These are phyloP conservation scores for Aspergillus transmontanensis DNA, from an alignment of 2,329 filamentous ascomycete genomes.

Conservation along the genomic window DNA sequence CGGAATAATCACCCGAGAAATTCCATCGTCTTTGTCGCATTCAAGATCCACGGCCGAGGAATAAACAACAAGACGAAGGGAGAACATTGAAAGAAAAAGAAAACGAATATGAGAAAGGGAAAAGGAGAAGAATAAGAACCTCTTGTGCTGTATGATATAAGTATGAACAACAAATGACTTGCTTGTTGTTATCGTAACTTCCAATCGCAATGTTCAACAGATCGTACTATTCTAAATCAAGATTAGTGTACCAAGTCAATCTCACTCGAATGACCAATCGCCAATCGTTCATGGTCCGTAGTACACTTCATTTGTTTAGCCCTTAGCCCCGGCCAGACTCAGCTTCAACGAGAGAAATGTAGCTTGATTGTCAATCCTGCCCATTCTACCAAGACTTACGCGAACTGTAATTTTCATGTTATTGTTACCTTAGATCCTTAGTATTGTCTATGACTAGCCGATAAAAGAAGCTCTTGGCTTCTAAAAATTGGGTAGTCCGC, in stretches of 20 bases:
- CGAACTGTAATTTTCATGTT: neutral
- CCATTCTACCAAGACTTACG: neutral
- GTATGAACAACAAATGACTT: neutral
- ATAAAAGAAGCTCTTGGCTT: neutral
- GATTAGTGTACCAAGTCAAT: neutral
- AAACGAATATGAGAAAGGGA: neutral
- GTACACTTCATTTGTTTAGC: neutral
- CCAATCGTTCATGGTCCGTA: neutral
- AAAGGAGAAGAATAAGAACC: too few species aligned
- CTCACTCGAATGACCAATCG: neutral
- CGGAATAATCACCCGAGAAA: neutral
- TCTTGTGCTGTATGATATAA: neutral
- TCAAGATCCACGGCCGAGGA: neutral
- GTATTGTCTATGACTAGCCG: neutral
- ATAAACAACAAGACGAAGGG: neutral
- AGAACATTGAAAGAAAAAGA: neutral
- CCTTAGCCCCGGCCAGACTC: neutral
- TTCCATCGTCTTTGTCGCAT: neutral
- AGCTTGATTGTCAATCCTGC: neutral
- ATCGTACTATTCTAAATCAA: neutral
- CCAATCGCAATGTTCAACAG: neutral
- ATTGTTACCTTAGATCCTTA: neutral
- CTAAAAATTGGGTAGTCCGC: neutral
- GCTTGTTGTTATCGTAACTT: too few species aligned
- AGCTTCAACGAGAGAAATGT: neutral